phyloP scores from a whole-genome alignment of 495 filamentous ascomycete species.

The Peziza echinospora region DNA sequence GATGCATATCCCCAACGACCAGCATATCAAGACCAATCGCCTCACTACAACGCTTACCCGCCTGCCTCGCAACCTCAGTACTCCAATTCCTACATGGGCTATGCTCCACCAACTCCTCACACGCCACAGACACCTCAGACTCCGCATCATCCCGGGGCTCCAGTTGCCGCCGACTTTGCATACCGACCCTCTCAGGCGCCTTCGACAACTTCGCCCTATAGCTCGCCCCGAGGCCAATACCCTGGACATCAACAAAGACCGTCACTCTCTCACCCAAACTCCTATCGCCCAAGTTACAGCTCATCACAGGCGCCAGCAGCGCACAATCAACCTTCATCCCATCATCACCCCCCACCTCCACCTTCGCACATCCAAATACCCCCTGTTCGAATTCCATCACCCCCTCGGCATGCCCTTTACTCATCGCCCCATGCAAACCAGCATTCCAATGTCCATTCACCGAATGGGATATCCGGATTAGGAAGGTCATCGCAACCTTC shows the following conservation, averaged over 20 bases:
- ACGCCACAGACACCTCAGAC: conserved; percentile 2
- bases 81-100: conserved; percentile 3
- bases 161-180: neutral
- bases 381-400: neutral
- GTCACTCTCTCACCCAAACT: neutral
- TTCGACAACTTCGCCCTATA: conserved; percentile 9
- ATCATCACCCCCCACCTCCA: neutral
- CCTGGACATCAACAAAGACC: conserved; percentile 3
- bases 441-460: conserved; percentile 6
- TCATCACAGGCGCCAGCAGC: conserved; percentile 1
- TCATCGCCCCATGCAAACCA: neutral
- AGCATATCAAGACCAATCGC: conserved; percentile 6
- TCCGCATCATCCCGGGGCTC: conserved; percentile 1
- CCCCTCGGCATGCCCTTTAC: conserved; percentile 1
- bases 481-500: conserved; percentile 8
- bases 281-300: conserved; percentile 1
- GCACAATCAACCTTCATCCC: neutral
- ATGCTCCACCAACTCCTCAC: neutral
- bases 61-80: conserved; percentile 17
- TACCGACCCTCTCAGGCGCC: neutral
- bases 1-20: neutral
- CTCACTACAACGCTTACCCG: conserved; percentile 14
- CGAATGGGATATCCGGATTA: conserved; percentile 12
- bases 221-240: conserved; percentile 13
- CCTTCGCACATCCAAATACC: conserved; percentile 7